A percentile compares a stretch with the other conserved stretches of the same genome.
phyloP scores from a whole-genome alignment of 805 yeast species.

The Henningerozyma blattae region DNA sequence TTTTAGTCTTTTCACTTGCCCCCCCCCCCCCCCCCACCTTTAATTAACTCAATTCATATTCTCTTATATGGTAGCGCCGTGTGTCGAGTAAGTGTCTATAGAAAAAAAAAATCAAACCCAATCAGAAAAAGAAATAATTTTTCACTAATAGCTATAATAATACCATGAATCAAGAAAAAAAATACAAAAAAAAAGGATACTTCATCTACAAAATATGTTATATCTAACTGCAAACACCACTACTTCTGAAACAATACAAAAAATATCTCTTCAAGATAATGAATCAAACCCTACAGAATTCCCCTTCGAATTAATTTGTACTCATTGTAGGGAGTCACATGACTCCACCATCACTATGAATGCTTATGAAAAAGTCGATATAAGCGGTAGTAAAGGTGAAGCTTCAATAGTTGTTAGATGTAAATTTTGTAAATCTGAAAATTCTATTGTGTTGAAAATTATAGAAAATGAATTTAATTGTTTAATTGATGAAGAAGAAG shows the following conservation, averaged over 20 bases:
- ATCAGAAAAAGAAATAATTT: too few species aligned
- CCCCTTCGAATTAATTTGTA: conserved; percentile 63
- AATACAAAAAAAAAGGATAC: too few species aligned
- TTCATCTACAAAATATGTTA: too few species aligned
- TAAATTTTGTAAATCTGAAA: conserved; percentile 38
- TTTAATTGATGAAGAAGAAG: conserved; percentile 3
- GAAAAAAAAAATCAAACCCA: too few species aligned
- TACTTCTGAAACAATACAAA: conserved; percentile 37
- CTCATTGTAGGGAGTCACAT: conserved; percentile 68
- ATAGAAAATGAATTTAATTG: conserved; percentile 4
- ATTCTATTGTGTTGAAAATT: conserved; percentile 17
- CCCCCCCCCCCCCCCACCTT: too few species aligned
- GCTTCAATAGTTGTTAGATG: conserved; percentile 78
- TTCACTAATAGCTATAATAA: too few species aligned
- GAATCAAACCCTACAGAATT: conserved; percentile 57
- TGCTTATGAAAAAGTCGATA: conserved; percentile 49
- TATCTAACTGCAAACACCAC: conserved; percentile 17
- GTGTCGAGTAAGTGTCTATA: too few species aligned
- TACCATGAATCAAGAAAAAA: too few species aligned
- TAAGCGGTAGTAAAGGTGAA: conserved; percentile 65
- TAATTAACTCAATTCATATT: too few species aligned
- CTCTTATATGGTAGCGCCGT: too few species aligned
- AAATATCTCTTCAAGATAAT: conserved; percentile 48
- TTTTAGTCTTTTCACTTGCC: too few species aligned
- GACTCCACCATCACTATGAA: conserved; percentile 59